Percentiles rank a stretch among this genome's conserved stretches.
phyloP scores from a whole-genome alignment of 164 flowering plant species.

The Protea cynaroides region DNA sequence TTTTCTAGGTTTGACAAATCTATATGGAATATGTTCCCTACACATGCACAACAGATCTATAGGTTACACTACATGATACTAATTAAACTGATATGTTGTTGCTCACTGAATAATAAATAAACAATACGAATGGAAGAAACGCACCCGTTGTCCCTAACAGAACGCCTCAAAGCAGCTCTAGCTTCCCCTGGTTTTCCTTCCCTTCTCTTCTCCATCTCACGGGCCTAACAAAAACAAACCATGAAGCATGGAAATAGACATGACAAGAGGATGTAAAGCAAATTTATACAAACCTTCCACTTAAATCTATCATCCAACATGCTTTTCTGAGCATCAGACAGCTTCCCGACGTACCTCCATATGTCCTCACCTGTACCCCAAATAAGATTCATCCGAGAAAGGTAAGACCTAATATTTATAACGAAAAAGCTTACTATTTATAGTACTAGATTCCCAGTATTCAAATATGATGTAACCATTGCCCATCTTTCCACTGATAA shows the following conservation, averaged over 20 bases:
- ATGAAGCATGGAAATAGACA: constrained; percentile 3
- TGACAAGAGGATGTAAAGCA: neutral
- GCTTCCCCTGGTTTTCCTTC: constrained; percentile 98
- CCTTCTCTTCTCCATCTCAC: constrained; percentile 94
- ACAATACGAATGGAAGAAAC: constrained; percentile 11
- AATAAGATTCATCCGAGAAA: neutral
- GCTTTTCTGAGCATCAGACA: constrained; percentile 95
- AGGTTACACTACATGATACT: no score
- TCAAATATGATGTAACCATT: neutral
- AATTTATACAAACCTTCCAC: constrained; percentile 68
- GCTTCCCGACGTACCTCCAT: constrained; percentile 94
- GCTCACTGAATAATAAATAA: no score
- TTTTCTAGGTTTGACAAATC: no score
- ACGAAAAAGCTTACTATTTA: neutral
- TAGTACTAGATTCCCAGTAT: neutral
- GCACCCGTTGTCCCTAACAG: constrained; percentile 93
- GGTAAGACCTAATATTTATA: neutral
- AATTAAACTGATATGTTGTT: no score
- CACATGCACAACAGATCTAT: no score
- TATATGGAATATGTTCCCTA: no score
- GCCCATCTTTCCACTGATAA: neutral
- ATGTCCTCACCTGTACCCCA: constrained; percentile 77
- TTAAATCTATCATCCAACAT: constrained; percentile 98
- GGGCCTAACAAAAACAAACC: constrained; percentile 42
- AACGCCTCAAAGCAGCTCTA: constrained; percentile 80